Evolutionary conservation across 2,329 filamentous ascomycete genomes (phyloP).

Genomic region (Helotiales sp.): DNA sequence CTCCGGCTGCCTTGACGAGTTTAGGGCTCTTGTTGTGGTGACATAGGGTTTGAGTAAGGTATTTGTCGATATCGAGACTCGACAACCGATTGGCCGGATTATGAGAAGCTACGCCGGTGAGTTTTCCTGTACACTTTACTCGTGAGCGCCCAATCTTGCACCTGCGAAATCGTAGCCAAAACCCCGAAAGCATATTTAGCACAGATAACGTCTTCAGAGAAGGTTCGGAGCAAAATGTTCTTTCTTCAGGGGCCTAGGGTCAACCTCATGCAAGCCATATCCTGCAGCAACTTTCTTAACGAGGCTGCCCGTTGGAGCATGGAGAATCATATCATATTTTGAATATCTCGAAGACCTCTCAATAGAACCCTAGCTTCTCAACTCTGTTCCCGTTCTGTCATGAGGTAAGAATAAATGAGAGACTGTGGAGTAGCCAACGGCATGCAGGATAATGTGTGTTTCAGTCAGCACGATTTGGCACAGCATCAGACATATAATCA

Average conservation of each 20-base stretch:
- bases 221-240: slow-evolving; percentile 15
- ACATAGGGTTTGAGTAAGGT: slow-evolving; percentile 5
- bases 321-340: slow-evolving; percentile 5
- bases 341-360: too few relatives aligned
- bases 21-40: background rate
- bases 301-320: slow-evolving; percentile 24
- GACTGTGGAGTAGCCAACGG: slow-evolving; percentile 30
- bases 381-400: slow-evolving; percentile 13
- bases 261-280: slow-evolving; percentile 15
- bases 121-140: background rate
- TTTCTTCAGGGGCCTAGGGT: background rate
- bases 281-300: background rate
- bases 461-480: slow-evolving; percentile 16
- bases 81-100: background rate
- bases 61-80: background rate
- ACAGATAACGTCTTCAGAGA: background rate
- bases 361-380: background rate
- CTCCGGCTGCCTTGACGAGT: background rate
- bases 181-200: slow-evolving; percentile 1
- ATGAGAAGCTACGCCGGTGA: background rate
- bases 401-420: slow-evolving; percentile 26
- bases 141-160: background rate
- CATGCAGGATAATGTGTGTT: slow-evolving; percentile 11
- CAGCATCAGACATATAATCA: slow-evolving; percentile 1
- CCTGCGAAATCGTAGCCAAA: slow-evolving; percentile 13